phyloP scores from a whole-genome alignment of 768 basidiomycete species.

The Dictyophora rubrovolvata region DNA sequence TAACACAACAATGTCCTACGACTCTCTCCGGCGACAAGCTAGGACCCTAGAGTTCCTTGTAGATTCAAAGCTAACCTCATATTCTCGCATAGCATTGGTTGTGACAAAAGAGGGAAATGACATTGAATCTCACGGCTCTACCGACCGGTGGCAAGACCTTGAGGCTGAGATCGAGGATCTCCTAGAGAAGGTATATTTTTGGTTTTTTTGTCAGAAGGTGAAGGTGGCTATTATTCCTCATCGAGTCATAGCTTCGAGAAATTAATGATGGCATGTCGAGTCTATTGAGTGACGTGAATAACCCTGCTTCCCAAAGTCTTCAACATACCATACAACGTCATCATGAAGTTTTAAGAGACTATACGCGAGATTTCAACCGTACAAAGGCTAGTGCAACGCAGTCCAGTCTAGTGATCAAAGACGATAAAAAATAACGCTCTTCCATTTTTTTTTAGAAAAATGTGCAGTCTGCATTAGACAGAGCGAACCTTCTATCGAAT shows the following conservation, averaged over 20 bases:
- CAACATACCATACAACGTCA: slow-evolving; percentile 85
- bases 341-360: slow-evolving; percentile 81
- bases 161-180: slow-evolving; percentile 83
- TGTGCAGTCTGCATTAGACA: slow-evolving; percentile 72
- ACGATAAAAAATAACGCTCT: background rate
- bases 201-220: slow-evolving; percentile 1
- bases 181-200: slow-evolving; percentile 56
- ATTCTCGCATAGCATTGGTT: slow-evolving; percentile 72
- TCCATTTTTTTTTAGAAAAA: slow-evolving; percentile 40
- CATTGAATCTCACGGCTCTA: slow-evolving; percentile 60
- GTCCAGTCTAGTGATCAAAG: too few species aligned
- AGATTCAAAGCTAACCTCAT: slow-evolving; percentile 83
- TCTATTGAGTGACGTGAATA: slow-evolving; percentile 57
- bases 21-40: slow-evolving; percentile 83
- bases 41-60: slow-evolving; percentile 89
- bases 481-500: slow-evolving; percentile 78
- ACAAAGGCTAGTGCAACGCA: slow-evolving; percentile 51
- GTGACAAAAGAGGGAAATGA: slow-evolving; percentile 46
- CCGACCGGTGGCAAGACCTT: slow-evolving; percentile 68
- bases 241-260: slow-evolving; percentile 58
- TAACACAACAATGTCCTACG: slow-evolving; percentile 56
- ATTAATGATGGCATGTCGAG: slow-evolving; percentile 70
- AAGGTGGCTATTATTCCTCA: slow-evolving; percentile 12
- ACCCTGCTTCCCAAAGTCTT: slow-evolving; percentile 71
- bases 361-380: slow-evolving; percentile 70